These are phyloP conservation scores for Podospora pseudopauciseta DNA, from an alignment of 495 filamentous ascomycete species.

Conservation along the genomic window DNA sequence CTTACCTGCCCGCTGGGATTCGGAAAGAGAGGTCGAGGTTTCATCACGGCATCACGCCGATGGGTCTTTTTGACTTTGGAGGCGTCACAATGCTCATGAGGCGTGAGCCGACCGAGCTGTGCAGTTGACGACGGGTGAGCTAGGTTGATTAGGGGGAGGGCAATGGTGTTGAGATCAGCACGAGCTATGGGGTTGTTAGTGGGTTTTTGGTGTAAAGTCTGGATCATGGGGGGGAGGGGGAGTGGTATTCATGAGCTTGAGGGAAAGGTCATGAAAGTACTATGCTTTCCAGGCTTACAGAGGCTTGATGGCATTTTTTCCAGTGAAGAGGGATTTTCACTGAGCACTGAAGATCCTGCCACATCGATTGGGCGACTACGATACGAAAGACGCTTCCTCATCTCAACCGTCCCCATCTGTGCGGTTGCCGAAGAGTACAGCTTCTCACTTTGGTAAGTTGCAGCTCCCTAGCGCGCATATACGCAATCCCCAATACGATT, in stretches of 20 bases:
- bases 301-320: neutral
- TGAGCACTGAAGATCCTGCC: neutral
- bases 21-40: neutral
- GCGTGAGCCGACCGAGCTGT: slow-evolving; percentile 2
- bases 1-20: neutral
- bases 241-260: neutral
- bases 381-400: neutral
- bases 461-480: neutral
- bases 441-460: neutral
- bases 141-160: neutral
- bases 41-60: neutral
- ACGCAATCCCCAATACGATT: neutral
- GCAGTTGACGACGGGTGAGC: slow-evolving; percentile 3
- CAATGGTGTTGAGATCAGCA: neutral
- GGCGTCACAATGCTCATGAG: neutral
- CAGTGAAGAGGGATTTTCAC: neutral
- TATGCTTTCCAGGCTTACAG: too few relatives aligned
- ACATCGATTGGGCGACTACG: neutral
- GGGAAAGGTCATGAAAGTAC: neutral
- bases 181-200: slow-evolving; percentile 1
- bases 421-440: neutral
- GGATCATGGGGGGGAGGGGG: neutral
- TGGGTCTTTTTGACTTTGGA: neutral
- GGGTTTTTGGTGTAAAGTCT: neutral
- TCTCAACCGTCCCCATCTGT: neutral